These are phyloP conservation scores for Silybum marianum DNA, from an alignment of 129 eudicot genomes.

Conservation along the genomic window DNA sequence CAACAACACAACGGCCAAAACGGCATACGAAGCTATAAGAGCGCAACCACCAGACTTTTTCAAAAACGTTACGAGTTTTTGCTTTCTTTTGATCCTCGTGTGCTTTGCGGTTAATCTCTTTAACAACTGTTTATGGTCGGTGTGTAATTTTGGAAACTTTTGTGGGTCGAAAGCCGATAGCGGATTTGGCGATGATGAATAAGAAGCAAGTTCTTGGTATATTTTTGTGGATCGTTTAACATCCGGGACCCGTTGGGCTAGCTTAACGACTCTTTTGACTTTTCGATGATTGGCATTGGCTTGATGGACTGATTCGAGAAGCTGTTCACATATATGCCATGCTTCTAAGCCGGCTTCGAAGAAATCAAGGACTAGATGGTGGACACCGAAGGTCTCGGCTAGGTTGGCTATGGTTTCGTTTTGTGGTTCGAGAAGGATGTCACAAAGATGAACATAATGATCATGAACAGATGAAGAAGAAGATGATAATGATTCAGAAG, in stretches of 20 bases:
- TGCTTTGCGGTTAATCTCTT: slow-evolving; percentile 45
- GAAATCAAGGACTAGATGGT: slow-evolving; percentile 54
- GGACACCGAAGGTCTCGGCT: slow-evolving; percentile 32
- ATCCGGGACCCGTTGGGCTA: slow-evolving; percentile 21
- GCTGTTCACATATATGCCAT: slow-evolving; percentile 56
- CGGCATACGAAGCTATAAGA: slow-evolving; percentile 37
- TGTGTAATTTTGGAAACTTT: slow-evolving; percentile 42
- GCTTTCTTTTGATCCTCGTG: slow-evolving; percentile 40
- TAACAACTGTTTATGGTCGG: slow-evolving; percentile 34
- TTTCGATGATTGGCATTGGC: slow-evolving; percentile 42
- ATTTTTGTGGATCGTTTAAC: slow-evolving; percentile 9
- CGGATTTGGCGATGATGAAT: slow-evolving; percentile 49
- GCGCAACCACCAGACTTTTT: slow-evolving; percentile 36
- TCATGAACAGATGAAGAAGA: slow-evolving; percentile 41
- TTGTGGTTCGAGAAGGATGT: slow-evolving; percentile 54
- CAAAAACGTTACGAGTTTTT: slow-evolving; percentile 27
- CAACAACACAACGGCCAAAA: slow-evolving; percentile 46
- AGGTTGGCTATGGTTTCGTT: slow-evolving; percentile 51
- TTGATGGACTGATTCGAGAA: slow-evolving; percentile 54
- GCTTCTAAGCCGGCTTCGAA: slow-evolving; percentile 58
- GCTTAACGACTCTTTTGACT: slow-evolving; percentile 38
- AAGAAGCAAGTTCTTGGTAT: slow-evolving; percentile 42
- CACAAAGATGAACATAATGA: slow-evolving; percentile 36
- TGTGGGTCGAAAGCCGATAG: slow-evolving; percentile 34
- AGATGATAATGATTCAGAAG: neutral